Percentiles rank a stretch among this genome's conserved stretches.
These are phyloP conservation scores for Nyctanthes arbortristis DNA, from an alignment of 257 asterid genomes.

Conservation along the genomic window DNA sequence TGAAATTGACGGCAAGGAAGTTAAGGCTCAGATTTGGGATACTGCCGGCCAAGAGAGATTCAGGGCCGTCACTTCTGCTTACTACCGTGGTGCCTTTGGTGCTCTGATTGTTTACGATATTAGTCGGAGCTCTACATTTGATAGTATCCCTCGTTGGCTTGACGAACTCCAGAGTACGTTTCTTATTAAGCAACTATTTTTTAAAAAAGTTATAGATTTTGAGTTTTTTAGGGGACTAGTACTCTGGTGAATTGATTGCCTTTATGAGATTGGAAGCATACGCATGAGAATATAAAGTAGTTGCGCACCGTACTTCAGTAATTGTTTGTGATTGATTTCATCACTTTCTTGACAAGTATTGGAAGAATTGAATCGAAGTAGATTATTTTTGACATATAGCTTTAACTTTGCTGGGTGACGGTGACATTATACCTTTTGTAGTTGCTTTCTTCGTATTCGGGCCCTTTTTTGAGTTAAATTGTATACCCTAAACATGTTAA, in stretches of 20 bases:
- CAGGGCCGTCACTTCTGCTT: constrained; percentile 84
- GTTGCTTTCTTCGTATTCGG: not conserved
- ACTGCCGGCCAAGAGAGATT: constrained; percentile 79
- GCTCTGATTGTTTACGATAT: constrained; percentile 74
- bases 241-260: not conserved
- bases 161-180: constrained; percentile 62
- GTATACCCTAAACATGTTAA: not conserved
- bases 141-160: constrained; percentile 76
- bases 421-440: not conserved
- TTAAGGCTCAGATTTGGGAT: constrained; percentile 87
- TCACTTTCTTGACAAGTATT: not conserved
- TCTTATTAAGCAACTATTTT: no score
- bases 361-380: not conserved
- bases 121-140: constrained; percentile 55
- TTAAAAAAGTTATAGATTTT: no score
- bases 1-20: constrained; percentile 71
- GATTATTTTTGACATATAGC: not conserved
- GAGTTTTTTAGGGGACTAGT: not conserved
- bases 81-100: constrained; percentile 77
- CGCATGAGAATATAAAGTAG: not conserved
- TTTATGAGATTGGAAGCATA: not conserved
- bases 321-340: not conserved
- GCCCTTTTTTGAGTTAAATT: not conserved
- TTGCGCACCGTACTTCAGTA: not conserved
- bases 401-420: not conserved